phyloP scores from a whole-genome alignment of 345 rosid genomes.

The Carallia brachiata region DNA sequence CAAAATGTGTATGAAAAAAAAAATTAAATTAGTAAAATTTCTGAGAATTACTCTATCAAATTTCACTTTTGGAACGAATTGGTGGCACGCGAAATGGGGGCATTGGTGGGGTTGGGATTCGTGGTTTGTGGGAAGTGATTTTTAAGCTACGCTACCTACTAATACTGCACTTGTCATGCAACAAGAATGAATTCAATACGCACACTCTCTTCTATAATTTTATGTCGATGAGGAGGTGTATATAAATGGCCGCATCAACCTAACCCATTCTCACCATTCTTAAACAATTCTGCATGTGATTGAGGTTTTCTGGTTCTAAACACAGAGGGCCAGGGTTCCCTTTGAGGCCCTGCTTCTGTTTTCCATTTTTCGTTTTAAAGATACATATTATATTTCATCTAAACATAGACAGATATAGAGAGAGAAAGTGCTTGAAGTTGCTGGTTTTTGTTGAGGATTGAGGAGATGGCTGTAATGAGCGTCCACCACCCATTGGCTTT shows the following conservation, averaged over 20 bases:
- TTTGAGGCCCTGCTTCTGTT: slow-evolving; percentile 10
- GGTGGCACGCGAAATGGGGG: slow-evolving; percentile 10
- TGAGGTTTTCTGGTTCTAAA: neutral
- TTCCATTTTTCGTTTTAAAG: neutral
- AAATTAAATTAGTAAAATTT: too few species aligned
- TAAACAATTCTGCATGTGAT: slow-evolving; percentile 10
- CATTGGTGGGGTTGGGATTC: slow-evolving; percentile 1
- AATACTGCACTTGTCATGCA: slow-evolving; percentile 74
- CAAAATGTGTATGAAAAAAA: neutral
- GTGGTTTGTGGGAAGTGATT: slow-evolving; percentile 22
- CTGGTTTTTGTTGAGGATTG: neutral
- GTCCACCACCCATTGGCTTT: slow-evolving; percentile 37
- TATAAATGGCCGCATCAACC: neutral
- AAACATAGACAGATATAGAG: neutral
- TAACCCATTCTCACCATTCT: neutral
- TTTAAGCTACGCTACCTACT: slow-evolving; percentile 56
- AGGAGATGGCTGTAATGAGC: slow-evolving; percentile 37
- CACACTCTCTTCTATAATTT: slow-evolving; percentile 24
- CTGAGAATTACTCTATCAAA: too few species aligned
- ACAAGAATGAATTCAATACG: slow-evolving; percentile 44
- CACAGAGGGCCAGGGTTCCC: slow-evolving; percentile 36
- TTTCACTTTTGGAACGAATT: neutral
- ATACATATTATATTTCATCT: neutral
- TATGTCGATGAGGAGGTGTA: neutral
- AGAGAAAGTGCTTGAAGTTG: neutral